These are phyloP conservation scores for Aegilops speltoides DNA, from an alignment of 176 grass and related monocot species.

Conservation along the genomic window DNA sequence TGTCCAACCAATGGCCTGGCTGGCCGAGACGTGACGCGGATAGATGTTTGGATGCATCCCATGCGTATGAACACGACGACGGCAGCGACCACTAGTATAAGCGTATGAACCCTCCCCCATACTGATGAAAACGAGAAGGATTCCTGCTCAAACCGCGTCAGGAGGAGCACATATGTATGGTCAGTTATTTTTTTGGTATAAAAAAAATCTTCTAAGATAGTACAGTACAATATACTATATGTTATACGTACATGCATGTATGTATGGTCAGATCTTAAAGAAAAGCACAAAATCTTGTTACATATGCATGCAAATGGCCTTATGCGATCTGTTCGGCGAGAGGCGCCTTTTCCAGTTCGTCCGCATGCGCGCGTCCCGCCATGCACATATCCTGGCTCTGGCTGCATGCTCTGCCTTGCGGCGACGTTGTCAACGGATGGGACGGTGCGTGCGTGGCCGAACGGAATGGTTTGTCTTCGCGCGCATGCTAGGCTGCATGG, in stretches of 20 bases:
- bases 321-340: not conserved
- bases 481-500: not conserved
- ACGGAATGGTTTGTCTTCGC: constrained; percentile 8
- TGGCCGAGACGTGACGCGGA: not conserved
- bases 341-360: not conserved
- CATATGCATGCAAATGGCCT: not conserved
- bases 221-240: not conserved
- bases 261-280: too few relatives aligned
- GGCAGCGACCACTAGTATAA: not conserved
- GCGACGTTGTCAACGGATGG: constrained; percentile 23
- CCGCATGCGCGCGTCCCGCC: not conserved
- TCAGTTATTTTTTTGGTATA: not conserved
- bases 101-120: not conserved
- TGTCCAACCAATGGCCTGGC: constrained; percentile 31
- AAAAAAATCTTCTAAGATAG: not conserved
- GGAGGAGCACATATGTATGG: not conserved
- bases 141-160: constrained; percentile 38
- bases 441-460: not conserved
- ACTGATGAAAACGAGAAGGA: constrained; percentile 9
- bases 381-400: not conserved
- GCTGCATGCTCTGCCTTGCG: not conserved
- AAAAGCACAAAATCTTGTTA: too few relatives aligned
- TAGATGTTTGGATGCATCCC: not conserved
- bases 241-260: not conserved
- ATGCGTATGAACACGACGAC: not conserved